Evolutionary conservation across 2,329 filamentous ascomycete species (phyloP), one percentile per base, ranked within the genome.

Genomic region (Pseudogymnoascus sp.): DNA sequence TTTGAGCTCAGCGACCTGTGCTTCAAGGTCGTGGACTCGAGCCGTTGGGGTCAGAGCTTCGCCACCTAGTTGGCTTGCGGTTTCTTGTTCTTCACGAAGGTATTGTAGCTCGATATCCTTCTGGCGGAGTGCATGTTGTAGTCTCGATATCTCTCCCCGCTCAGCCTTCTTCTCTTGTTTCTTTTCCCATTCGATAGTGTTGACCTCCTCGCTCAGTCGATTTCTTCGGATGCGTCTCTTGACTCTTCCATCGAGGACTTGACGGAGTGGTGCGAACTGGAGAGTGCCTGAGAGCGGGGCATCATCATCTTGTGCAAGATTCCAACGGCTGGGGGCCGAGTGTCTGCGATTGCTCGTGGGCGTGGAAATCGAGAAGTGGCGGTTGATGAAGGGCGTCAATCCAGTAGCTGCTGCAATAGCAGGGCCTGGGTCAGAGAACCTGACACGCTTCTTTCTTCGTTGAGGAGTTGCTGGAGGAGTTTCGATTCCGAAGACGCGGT

Each of bases 351-450:
- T 76, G 39, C 77, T 75, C 62, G 62, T 73, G 1, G 68, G 54
- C 21, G 64, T 18, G 10, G 67, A 64, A 71, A 73, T 70, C 67
- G 66, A 69, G 60, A 86, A 75, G 0, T 84, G 78, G 18, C 83
- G 80, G 39, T 77, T 77, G 47, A 87, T 74, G 75, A 85, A 81
- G 1, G 85, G 84, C 1, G 85, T 86, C 29, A 87, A 72, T 1
- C 84, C 84, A 0, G 80, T 84, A 1, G 79, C 77, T 8, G 68
- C 68, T 4, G 62, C 63, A 37, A 68, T 63, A 0, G 74, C 70
- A 1, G 77, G 76, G 0, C 81, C 83, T 7, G 83, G 82, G 42
- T 86, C 83, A 0, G 84, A 86, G 73, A 86, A 85, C 39, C 84
- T 81, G 21, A 86, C 83, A 64, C 77, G 76, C 67, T 81, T 82